These are phyloP conservation scores for Cladosporium sp. DNA, from an alignment of 2,329 filamentous ascomycete species.

Conservation along the genomic window DNA sequence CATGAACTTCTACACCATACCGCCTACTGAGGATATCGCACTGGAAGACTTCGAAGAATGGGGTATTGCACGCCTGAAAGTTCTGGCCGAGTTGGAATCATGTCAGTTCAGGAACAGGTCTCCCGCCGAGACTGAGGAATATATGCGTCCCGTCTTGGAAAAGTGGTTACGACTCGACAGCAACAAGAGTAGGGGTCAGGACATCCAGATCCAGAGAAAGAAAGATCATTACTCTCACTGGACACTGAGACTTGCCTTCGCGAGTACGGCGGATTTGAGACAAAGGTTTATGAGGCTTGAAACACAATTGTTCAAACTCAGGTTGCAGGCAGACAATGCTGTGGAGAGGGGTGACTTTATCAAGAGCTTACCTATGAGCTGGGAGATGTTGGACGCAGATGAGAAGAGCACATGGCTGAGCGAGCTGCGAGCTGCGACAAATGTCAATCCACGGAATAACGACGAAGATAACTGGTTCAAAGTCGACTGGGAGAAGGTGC, in stretches of 20 bases:
- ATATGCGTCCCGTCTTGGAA: conserved; percentile 81
- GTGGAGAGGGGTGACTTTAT: conserved; percentile 73
- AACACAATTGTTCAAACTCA: conserved; percentile 79
- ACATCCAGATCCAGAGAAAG: conserved; percentile 68
- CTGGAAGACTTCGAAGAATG: conserved; percentile 98
- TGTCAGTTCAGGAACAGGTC: conserved; percentile 92
- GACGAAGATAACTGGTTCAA: conserved; percentile 94
- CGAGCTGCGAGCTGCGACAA: conserved; percentile 57
- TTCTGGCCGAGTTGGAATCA: conserved; percentile 83
- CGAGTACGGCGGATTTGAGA: conserved; percentile 83
- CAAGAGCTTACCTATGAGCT: conserved; percentile 70
- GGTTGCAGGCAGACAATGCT: conserved; percentile 71
- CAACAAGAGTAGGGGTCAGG: conserved; percentile 59
- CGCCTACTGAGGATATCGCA: conserved; percentile 89
- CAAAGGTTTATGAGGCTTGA: conserved; percentile 82
- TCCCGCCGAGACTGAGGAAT: conserved; percentile 70
- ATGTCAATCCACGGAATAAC: conserved; percentile 43
- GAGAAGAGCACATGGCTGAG: conserved; percentile 66
- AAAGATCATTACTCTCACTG: conserved; percentile 98
- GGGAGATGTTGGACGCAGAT: conserved; percentile 73
- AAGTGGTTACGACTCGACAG: conserved; percentile 79
- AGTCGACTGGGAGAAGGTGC: conserved; percentile 90
- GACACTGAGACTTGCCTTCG: conserved; percentile 88
- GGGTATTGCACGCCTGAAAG: conserved; percentile 87
- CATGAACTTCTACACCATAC: conserved; percentile 84